These are phyloP conservation scores for Pestalotiopsis sp. DNA, from an alignment of 2,329 filamentous ascomycete genomes.

Conservation along the genomic window DNA sequence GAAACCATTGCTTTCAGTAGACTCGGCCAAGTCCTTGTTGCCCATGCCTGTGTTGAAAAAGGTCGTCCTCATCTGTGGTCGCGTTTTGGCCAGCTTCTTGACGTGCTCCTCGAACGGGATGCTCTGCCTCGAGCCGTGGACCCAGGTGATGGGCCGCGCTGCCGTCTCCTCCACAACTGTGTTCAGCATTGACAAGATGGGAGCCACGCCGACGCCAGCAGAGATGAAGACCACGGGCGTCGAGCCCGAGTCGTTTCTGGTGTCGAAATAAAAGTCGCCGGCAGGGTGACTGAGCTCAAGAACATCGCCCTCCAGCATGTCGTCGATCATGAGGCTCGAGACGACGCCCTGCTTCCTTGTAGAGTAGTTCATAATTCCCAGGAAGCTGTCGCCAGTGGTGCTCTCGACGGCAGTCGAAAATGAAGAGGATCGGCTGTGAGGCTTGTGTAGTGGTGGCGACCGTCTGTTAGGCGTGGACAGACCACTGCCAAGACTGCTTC, in stretches of 20 bases:
- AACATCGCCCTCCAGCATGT: constrained; percentile 61
- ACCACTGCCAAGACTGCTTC: constrained; percentile 20
- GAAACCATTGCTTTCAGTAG: constrained; percentile 47
- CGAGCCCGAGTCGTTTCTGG: constrained; percentile 36
- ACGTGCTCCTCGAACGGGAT: constrained; percentile 59
- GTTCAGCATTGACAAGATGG: constrained; percentile 64
- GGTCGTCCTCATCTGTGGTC: constrained; percentile 41
- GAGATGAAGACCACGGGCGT: constrained; percentile 63
- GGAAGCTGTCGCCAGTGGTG: constrained; percentile 32
- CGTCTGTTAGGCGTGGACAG: neutral
- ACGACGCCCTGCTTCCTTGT: constrained; percentile 59
- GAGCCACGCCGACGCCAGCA: constrained; percentile 63
- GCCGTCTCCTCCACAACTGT: constrained; percentile 48
- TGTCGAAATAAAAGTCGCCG: constrained; percentile 62
- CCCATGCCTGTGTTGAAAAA: constrained; percentile 54
- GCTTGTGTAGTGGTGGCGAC: neutral
- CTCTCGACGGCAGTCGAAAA: constrained; percentile 30
- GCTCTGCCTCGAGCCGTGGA: constrained; percentile 57
- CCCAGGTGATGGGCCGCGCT: constrained; percentile 57
- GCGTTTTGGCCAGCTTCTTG: constrained; percentile 40
- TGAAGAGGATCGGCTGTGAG: constrained; percentile 13
- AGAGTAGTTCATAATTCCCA: constrained; percentile 29
- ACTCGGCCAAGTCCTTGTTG: constrained; percentile 44
- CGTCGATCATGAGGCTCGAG: constrained; percentile 70
- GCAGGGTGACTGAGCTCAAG: constrained; percentile 69